phyloP scores from a whole-genome alignment of 2,329 filamentous ascomycete genomes.

The Botrytis fragariae region DNA sequence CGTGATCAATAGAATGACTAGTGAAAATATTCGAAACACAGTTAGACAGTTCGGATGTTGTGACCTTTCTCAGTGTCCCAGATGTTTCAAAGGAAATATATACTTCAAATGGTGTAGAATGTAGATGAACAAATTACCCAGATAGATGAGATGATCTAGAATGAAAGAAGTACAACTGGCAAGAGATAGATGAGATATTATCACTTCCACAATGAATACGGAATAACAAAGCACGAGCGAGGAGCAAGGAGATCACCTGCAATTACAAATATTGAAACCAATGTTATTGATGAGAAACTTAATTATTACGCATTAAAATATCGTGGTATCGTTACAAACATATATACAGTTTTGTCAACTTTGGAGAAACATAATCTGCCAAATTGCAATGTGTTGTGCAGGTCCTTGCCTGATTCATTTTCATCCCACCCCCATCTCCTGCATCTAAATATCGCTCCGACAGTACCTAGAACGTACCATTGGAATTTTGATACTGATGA shows the following conservation, averaged over 20 bases:
- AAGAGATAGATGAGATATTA: not conserved
- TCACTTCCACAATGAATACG: not conserved
- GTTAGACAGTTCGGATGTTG: not conserved
- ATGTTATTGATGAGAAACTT: not conserved
- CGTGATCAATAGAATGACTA: rapidly evolving
- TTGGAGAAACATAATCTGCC: not conserved
- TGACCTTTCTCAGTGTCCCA: not conserved
- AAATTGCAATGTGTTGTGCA: not conserved
- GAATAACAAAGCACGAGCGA: not conserved
- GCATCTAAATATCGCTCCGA: not conserved
- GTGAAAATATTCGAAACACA: not conserved
- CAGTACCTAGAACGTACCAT: not conserved
- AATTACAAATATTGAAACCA: no score
- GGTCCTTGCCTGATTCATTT: not conserved
- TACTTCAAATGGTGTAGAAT: not conserved
- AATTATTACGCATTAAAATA: slow-evolving; percentile 10
- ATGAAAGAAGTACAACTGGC: not conserved
- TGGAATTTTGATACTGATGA: not conserved
- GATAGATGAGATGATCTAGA: not conserved
- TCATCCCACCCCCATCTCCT: not conserved
- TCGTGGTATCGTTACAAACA: slow-evolving; percentile 2
- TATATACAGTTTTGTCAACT: not conserved
- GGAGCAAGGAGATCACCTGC: not conserved
- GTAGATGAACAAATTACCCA: not conserved
- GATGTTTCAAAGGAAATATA: not conserved